These are phyloP conservation scores for Coelastrella sp. DNA, from an alignment of 139 green algal genomes.

Conservation along the genomic window DNA sequence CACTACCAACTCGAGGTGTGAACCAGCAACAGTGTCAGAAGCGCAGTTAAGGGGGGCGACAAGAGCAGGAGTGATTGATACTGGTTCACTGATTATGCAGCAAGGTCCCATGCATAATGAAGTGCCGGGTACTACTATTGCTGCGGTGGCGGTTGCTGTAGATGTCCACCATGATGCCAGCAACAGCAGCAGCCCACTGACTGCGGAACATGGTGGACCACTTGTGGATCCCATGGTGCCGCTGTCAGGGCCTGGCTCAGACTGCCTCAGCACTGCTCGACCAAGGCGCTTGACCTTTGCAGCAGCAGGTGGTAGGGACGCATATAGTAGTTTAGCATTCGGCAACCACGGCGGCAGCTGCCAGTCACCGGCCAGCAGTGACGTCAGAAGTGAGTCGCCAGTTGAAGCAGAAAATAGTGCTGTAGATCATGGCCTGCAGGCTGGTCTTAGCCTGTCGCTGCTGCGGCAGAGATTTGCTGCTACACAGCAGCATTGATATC, in stretches of 20 bases:
- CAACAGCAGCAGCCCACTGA: neutral
- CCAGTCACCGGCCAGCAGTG: neutral
- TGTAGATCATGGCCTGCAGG: neutral
- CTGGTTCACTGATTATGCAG: neutral
- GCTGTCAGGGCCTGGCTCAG: slow-evolving; percentile 2
- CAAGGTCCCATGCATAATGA: neutral
- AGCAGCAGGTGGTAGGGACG: neutral
- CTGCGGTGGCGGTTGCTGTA: neutral
- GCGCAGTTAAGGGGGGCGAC: neutral
- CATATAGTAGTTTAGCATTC: neutral
- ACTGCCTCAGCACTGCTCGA: slow-evolving; percentile 12
- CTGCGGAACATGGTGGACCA: neutral
- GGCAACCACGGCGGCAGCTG: neutral
- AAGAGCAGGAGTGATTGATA: neutral
- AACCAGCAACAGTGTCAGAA: neutral
- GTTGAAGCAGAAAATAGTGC: neutral
- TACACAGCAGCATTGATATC: neutral
- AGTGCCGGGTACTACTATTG: neutral
- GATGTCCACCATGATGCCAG: neutral
- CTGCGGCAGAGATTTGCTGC: slow-evolving; percentile 32
- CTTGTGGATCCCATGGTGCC: neutral
- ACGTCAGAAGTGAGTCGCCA: neutral
- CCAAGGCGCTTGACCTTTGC: slow-evolving; percentile 25
- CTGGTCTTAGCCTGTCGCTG: neutral
- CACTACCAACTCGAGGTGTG: neutral